Conservation (phyloP, 495 filamentous ascomycete species). For the Penicillium psychrofluorescens region DNA sequence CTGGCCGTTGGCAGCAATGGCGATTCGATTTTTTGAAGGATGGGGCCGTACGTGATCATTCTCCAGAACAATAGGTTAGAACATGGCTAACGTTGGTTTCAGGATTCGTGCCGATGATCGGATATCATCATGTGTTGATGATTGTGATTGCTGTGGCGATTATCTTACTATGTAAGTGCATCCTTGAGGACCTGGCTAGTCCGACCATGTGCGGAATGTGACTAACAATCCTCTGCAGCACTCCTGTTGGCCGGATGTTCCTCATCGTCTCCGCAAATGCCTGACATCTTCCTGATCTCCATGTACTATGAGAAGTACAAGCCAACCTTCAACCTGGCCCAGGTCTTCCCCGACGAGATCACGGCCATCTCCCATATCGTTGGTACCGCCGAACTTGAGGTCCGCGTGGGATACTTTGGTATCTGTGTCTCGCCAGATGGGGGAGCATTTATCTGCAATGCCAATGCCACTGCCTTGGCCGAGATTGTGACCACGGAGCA, state of each 20-base stretch:
- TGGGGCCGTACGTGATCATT: constrained; percentile 24
- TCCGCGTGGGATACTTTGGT: constrained; percentile 67
- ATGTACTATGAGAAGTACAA: constrained; percentile 61
- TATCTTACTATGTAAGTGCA: constrained; percentile 81
- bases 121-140: constrained; percentile 99
- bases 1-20: constrained; percentile 19
- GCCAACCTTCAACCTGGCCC: constrained; percentile 57
- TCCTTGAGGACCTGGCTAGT: background rate
- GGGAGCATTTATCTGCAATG: constrained; percentile 58
- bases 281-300: constrained; percentile 63
- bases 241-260: constrained; percentile 63
- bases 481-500: constrained; percentile 57
- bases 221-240: constrained; percentile 34
- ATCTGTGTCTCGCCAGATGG: constrained; percentile 59
- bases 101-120: constrained; percentile 91
- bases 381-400: constrained; percentile 53
- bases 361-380: constrained; percentile 60
- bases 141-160: constrained; percentile 90
- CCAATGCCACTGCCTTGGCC: constrained; percentile 60
- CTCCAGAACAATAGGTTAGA: background rate
- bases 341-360: constrained; percentile 78
- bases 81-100: constrained; percentile 5
- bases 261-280: constrained; percentile 60
- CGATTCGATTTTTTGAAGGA: constrained; percentile 16
- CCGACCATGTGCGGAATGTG: constrained; percentile 7